Evolutionary conservation across 495 filamentous ascomycete genomes (phyloP), one percentile per base, ranked within the genome.

Genomic region (Cenococcum geophilum): DNA sequence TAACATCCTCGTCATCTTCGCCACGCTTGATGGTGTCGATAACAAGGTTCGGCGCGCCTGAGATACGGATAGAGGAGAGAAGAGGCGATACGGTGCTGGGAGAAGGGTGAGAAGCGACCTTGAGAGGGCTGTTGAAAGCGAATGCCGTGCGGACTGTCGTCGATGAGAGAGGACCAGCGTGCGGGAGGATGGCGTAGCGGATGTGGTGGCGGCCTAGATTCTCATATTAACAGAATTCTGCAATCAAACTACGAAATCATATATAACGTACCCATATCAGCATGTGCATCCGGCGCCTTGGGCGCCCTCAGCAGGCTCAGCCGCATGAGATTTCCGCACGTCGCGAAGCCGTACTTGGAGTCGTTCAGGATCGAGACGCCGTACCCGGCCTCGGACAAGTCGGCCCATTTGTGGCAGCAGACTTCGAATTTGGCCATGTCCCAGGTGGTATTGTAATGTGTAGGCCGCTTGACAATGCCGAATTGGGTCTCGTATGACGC

Each of bases 361-460:
- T 98, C 93, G 72, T 98, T 98, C 34, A 97, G 80, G 66, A 98
- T 88, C 4, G 89, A 91, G 1, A 98, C 89, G 62, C 93, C 93
- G 71, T 96, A 97, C 36, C 84, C 86, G 70, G 90, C 76, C 71
- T 98, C 93, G 4, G 89, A 95, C 56, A 98, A 79, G 73, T 97
- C 93, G n/a, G 93, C 93, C 79, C 88, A 98, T 72, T 89, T 92
- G 77, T 98, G 93, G 73, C 88, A 92, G 82, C 92, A 96, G 47
- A 98, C 93, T 76, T 98, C 93, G 67, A 98, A 98, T 69, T 96
- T 96, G 67, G 93, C 93, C 92, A 96, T 96, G 67, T 98, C 93
- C 93, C 93, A 98, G 71, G 82, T 87, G 20, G 91, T 96, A 75
- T 96, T 96, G 78, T 93, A 96, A 76, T 96, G 93, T 0, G 93